phyloP scores from a whole-genome alignment of 805 yeast species.

The Alloascoidea africana region DNA sequence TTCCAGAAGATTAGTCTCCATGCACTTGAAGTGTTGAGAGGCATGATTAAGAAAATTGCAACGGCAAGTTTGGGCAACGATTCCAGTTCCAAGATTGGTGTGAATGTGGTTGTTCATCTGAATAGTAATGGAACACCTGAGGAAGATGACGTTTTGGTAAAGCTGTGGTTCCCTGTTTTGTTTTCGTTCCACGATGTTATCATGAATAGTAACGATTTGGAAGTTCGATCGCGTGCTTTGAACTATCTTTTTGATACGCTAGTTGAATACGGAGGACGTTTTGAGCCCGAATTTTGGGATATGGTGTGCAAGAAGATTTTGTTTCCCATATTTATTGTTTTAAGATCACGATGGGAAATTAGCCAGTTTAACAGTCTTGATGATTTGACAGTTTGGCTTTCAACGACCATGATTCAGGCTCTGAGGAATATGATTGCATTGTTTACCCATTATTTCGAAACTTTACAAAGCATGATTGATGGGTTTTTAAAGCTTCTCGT shows the following conservation, averaged over 20 bases:
- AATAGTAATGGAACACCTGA: conserved; percentile 10
- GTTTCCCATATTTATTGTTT: conserved; percentile 80
- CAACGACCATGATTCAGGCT: conserved; percentile 93
- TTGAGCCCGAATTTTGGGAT: conserved; percentile 71
- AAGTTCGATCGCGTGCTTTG: conserved; percentile 82
- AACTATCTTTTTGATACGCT: conserved; percentile 70
- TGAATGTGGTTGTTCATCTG: conserved; percentile 7
- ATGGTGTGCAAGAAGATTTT: conserved; percentile 59
- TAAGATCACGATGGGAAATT: conserved; percentile 63
- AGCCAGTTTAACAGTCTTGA: conserved; percentile 58
- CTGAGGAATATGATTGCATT: conserved; percentile 74
- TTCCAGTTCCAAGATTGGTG: conserved; percentile 8
- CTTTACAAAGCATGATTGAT: conserved; percentile 57
- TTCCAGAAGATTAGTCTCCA: conserved; percentile 73
- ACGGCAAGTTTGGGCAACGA: conserved; percentile 15
- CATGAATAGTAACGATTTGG: conserved; percentile 88
- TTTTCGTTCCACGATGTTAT: conserved; percentile 77
- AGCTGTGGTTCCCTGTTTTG: conserved; percentile 78
- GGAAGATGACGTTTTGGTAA: conserved; percentile 15
- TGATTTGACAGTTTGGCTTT: conserved; percentile 87
- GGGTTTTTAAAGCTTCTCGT: conserved; percentile 66
- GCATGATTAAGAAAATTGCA: conserved; percentile 37
- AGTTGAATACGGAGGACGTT: conserved; percentile 64
- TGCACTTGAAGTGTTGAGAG: conserved; percentile 59
- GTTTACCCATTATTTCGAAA: conserved; percentile 69